Evolutionary conservation across 2,329 filamentous ascomycete species (phyloP).

Genomic region (Aspergillus pseudonomiae): DNA sequence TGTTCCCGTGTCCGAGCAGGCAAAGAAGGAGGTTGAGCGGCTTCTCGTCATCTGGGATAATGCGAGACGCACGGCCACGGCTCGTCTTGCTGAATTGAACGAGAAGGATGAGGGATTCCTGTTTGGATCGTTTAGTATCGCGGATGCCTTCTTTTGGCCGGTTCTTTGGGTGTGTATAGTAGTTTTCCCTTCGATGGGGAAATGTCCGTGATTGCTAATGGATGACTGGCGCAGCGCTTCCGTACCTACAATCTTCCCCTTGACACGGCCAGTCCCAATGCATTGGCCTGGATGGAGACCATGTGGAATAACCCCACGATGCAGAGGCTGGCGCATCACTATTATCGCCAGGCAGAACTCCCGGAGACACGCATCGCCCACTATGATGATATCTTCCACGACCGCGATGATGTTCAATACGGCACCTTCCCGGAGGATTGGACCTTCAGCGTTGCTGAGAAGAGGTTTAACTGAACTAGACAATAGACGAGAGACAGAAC

Average conservation of each 20-base stretch:
- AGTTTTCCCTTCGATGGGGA: background rate
- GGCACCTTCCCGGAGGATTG: conserved; percentile 32
- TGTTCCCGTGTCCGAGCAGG: conserved; percentile 31
- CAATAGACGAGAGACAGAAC: background rate
- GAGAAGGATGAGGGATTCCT: conserved; percentile 38
- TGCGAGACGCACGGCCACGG: conserved; percentile 26
- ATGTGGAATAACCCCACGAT: conserved; percentile 38
- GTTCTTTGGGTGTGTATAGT: conserved; percentile 37
- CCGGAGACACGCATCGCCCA: conserved; percentile 31
- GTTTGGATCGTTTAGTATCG: conserved; percentile 42
- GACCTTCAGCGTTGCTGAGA: conserved; percentile 26
- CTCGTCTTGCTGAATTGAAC: conserved; percentile 26
- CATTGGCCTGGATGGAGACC: conserved; percentile 34
- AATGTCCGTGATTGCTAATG: background rate
- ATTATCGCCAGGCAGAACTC: conserved; percentile 32
- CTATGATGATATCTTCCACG: conserved; percentile 37
- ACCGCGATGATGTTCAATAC: conserved; percentile 29
- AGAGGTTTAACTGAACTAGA: background rate
- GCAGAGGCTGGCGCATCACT: conserved; percentile 26
- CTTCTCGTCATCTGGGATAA: conserved; percentile 34
- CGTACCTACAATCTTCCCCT: conserved; percentile 36
- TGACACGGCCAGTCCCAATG: conserved; percentile 28
- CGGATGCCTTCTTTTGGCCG: conserved; percentile 44
- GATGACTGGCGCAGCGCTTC: conserved; percentile 29
- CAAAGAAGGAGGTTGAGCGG: conserved; percentile 27